Base-by-base conservation (phyloP, 805 yeast genomes). In the Zygotorulaspora sp. region DNA sequence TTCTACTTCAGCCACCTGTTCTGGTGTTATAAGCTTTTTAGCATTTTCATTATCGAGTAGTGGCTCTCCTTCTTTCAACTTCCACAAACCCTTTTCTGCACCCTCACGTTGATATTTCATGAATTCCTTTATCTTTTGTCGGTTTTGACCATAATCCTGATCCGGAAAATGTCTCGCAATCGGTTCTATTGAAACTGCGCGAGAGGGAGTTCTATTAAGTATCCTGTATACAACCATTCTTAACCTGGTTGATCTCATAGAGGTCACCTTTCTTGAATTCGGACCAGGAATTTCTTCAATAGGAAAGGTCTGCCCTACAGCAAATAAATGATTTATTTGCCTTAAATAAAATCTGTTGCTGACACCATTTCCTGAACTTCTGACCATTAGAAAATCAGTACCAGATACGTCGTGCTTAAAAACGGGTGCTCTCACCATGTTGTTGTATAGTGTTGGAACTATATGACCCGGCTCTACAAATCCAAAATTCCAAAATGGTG, bases 401-500 rank as follows among this genome's bases (percentile, higher is more conserved):
- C 70, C 61, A 16, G 72, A 70, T 0, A 80, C 71, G 29, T 87
- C 95, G 56, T 92, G 98, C 54, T 80, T 80, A 67, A 86, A 90
- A 2, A 90, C 74, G 0, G 98, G 98, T 0, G 98, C 97, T 44
- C 98, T 68, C 4, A 83, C 61, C 83, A 92, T 81, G 52, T 87
- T 83, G 58, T 90, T 92, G 65, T 92, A 92, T 32, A 90, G 65
- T 0, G 98, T 85, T 1, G 97, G 97, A 2, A 89, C 96, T 38
- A 87, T 77, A 50, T 83, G 86, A 2, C 98, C 98, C 2, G 88
- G 85, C 31, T 87, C 96, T 6, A 92, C 97, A 65, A 83, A 85
- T 1, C 98, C 98, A 66, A 88, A 92, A 60, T 89, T 92, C 97
- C 98, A 92, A 58, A 92, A 92, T 9, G 98, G 97, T 6, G 96